Evolutionary conservation across 108 stramenopile species (phyloP).

Genomic region (Craspedostauros australis): DNA sequence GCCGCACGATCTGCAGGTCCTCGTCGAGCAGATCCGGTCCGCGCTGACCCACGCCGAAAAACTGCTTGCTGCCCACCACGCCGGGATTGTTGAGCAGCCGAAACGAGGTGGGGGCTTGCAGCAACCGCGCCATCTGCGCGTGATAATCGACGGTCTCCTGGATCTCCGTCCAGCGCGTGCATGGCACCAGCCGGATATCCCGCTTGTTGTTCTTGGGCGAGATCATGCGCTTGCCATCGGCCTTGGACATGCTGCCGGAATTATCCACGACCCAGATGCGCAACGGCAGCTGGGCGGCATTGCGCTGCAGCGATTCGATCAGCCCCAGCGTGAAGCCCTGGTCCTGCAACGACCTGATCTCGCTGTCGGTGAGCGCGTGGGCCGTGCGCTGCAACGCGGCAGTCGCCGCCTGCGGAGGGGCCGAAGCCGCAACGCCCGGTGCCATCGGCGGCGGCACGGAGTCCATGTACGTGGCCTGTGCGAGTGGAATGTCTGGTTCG

Average conservation of each 20-base stretch:
- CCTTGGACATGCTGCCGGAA: conserved; percentile 56
- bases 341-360: conserved; percentile 19
- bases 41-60: conserved; percentile 31
- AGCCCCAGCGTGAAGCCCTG: conserved; percentile 73
- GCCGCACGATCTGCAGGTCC: conserved; percentile 38
- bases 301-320: conserved; percentile 47
- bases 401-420: no score
- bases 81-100: conserved; percentile 59
- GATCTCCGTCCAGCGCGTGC: conserved; percentile 60
- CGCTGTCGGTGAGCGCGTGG: conserved; percentile 1
- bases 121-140: conserved; percentile 35
- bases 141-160: conserved; percentile 56
- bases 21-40: conserved; percentile 26
- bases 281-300: conserved; percentile 21
- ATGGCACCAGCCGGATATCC: conserved; percentile 31
- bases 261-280: conserved; percentile 66
- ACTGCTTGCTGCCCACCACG: conserved; percentile 40
- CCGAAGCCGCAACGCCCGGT: no score
- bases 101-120: conserved; percentile 44
- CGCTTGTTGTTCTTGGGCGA: conserved; percentile 17
- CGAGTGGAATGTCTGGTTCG: no score
- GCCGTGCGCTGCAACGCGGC: background rate
- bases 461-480: no score
- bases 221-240: conserved; percentile 78
- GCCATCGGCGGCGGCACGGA: no score